Evolutionary conservation across 345 rosid species (phyloP).

Genomic region (Punica granatum): DNA sequence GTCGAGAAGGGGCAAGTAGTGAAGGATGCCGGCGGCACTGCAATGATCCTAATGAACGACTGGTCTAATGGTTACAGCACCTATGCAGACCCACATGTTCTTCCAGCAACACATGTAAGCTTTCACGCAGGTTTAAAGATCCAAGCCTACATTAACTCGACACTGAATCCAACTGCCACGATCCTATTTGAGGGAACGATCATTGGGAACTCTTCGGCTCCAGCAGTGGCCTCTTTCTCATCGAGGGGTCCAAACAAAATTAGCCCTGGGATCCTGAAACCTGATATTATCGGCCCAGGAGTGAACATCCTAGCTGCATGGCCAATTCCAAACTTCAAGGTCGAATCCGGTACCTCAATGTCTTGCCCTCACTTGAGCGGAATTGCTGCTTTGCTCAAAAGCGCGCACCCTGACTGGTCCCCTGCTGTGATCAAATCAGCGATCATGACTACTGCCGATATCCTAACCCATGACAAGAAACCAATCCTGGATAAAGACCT

Average conservation of each 20-base stretch:
- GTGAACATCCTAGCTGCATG: conserved; percentile 9
- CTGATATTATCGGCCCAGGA: conserved; percentile 7
- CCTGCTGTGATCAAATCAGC: conserved; percentile 10
- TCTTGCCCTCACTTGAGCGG: conserved; percentile 11
- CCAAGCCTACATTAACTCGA: conserved; percentile 7
- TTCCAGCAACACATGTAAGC: conserved; percentile 9
- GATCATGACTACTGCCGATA: conserved; percentile 6
- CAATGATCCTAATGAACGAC: conserved; percentile 1
- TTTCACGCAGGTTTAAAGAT: neutral
- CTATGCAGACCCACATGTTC: neutral
- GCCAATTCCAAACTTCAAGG: neutral
- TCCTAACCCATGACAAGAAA: neutral
- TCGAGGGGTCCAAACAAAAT: neutral
- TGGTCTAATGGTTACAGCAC: neutral
- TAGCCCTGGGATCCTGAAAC: conserved; percentile 8
- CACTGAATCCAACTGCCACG: conserved; percentile 3
- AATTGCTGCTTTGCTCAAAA: neutral
- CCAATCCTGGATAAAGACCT: neutral
- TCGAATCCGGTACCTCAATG: conserved; percentile 4
- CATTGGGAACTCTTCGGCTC: conserved; percentile 8
- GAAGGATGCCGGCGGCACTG: conserved; percentile 5
- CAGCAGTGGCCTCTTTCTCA: neutral
- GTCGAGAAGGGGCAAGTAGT: neutral
- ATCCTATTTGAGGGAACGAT: conserved; percentile 6
- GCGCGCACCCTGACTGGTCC: conserved; percentile 7